Percentiles rank a stretch among this genome's conserved stretches.
phyloP scores from a whole-genome alignment of 2,329 filamentous ascomycete species.

The Beauveria bassiana region DNA sequence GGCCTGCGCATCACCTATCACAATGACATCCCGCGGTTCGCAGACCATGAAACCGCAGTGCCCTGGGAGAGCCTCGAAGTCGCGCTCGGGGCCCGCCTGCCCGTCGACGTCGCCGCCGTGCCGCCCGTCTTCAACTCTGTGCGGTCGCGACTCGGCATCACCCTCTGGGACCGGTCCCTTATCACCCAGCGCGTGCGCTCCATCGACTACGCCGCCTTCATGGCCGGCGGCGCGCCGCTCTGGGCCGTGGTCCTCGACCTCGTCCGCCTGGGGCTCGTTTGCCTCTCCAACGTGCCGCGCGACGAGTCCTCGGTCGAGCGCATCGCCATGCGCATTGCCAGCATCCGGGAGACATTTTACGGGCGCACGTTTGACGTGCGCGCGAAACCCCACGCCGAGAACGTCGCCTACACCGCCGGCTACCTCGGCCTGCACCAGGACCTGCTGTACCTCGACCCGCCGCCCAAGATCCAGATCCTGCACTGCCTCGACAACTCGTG shows the following conservation, averaged over 20 bases:
- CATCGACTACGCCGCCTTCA: constrained; percentile 65
- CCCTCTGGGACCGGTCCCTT: constrained; percentile 32
- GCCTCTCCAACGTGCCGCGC: constrained; percentile 66
- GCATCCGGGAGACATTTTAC: constrained; percentile 81
- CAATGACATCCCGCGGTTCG: constrained; percentile 31
- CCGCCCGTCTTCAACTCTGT: constrained; percentile 17
- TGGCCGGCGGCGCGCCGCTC: constrained; percentile 47
- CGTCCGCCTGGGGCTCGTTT: constrained; percentile 61
- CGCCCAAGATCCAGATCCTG: constrained; percentile 77
- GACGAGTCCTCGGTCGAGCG: constrained; percentile 56
- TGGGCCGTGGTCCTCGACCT: constrained; percentile 56
- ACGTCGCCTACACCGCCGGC: constrained; percentile 81
- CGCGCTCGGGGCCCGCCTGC: constrained; percentile 17
- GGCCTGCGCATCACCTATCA: constrained; percentile 54
- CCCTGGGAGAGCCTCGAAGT: constrained; percentile 31
- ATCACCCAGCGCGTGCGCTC: constrained; percentile 40
- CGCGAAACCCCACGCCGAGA: constrained; percentile 74
- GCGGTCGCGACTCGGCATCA: constrained; percentile 25
- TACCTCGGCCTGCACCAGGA: constrained; percentile 90
- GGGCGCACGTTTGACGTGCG: constrained; percentile 85
- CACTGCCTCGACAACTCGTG: constrained; percentile 81
- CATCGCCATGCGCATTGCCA: constrained; percentile 67
- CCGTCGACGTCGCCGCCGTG: constrained; percentile 18
- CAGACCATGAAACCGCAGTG: constrained; percentile 26
- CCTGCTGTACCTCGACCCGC: constrained; percentile 73